Conservation (phyloP, 129 eudicot genomes). For the Apium graveolens region DNA sequence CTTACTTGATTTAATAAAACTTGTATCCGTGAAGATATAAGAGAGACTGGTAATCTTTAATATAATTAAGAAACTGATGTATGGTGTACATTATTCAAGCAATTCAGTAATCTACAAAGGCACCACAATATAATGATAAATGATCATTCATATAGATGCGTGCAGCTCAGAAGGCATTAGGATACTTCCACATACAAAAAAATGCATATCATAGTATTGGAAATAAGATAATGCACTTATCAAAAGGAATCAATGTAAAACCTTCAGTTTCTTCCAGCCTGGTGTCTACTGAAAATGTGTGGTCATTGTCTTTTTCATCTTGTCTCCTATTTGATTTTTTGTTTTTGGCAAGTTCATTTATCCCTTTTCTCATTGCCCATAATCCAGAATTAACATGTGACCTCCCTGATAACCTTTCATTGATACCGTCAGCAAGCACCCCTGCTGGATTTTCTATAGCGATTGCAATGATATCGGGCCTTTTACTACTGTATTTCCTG, state of each 20-base stretch:
- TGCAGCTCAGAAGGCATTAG: not conserved
- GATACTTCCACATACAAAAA: not conserved
- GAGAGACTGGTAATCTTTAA: not conserved
- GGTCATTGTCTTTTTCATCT: slow-evolving; percentile 23
- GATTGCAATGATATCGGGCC: slow-evolving; percentile 87
- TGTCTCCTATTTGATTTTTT: slow-evolving; percentile 25
- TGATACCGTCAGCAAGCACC: slow-evolving; percentile 75
- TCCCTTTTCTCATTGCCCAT: slow-evolving; percentile 37
- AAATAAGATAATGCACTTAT: not conserved
- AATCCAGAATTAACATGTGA: slow-evolving; percentile 27
- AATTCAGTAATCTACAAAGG: not conserved
- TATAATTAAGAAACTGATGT: not conserved
- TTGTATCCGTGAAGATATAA: not conserved
- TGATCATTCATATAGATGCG: not conserved
- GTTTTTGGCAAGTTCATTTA: slow-evolving; percentile 37
- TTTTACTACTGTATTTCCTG: slow-evolving; percentile 85
- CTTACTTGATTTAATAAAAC: not conserved
- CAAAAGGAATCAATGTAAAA: slow-evolving; percentile 4
- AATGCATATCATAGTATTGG: not conserved
- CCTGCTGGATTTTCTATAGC: slow-evolving; percentile 85
- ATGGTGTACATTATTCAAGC: not conserved
- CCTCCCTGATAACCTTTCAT: slow-evolving; percentile 48
- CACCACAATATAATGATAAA: not conserved
- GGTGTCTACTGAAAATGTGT: slow-evolving; percentile 10
- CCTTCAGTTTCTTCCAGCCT: slow-evolving; percentile 39